Evolutionary conservation across 768 basidiomycete genomes (phyloP).

Genomic region (Candolleomyces aberdarensis): DNA sequence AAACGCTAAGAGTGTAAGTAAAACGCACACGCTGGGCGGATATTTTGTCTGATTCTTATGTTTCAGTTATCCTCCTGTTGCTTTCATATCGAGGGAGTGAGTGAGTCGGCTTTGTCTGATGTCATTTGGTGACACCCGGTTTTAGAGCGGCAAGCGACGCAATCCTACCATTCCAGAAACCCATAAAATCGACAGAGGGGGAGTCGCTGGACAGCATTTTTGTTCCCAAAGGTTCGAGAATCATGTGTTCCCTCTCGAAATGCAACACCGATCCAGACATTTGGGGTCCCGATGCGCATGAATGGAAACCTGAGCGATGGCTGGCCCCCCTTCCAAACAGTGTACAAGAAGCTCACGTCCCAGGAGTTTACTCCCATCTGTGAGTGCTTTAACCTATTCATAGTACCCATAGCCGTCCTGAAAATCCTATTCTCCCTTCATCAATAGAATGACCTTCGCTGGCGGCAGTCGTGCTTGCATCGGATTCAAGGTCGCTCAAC

Average conservation of each 20-base stretch:
- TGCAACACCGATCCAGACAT: slow-evolving; percentile 27
- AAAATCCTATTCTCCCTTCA: neutral
- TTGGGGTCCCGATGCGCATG: slow-evolving; percentile 35
- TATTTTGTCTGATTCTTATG: too few species aligned
- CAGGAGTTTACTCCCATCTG: slow-evolving; percentile 16
- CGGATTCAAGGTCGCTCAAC: slow-evolving; percentile 47
- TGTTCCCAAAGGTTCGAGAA: slow-evolving; percentile 22
- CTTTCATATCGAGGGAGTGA: too few species aligned
- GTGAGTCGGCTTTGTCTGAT: too few species aligned
- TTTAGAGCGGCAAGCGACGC: too few species aligned
- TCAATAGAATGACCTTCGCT: slow-evolving; percentile 41
- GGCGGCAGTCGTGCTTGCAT: slow-evolving; percentile 45
- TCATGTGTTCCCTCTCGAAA: slow-evolving; percentile 22
- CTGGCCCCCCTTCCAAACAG: slow-evolving; percentile 29
- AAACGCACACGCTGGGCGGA: too few species aligned
- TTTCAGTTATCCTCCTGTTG: neutral
- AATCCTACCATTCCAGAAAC: too few species aligned
- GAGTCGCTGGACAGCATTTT: slow-evolving; percentile 20
- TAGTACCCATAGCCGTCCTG: too few species aligned
- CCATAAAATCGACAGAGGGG: slow-evolving; percentile 17
- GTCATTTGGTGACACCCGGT: too few species aligned
- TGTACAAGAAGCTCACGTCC: slow-evolving; percentile 17
- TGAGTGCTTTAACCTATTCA: neutral
- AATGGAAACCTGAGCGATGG: slow-evolving; percentile 42
- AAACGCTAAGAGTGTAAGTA: slow-evolving; percentile 36